These are phyloP conservation scores for Aquilaria malaccensis DNA, from an alignment of 345 rosid species.

Conservation along the genomic window DNA sequence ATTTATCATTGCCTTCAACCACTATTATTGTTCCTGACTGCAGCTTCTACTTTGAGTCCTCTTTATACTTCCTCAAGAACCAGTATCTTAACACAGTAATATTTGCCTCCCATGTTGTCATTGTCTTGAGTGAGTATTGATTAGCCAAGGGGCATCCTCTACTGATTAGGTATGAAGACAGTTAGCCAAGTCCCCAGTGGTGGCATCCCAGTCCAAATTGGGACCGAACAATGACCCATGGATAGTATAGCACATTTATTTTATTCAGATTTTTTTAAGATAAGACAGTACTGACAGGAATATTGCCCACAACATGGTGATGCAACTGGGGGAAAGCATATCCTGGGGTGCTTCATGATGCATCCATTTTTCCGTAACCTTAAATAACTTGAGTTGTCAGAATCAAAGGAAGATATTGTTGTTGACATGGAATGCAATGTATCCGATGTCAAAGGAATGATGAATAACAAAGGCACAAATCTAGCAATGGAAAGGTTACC, in stretches of 20 bases:
- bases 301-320: constrained; percentile 18
- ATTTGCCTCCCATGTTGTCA: constrained; percentile 17
- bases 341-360: constrained; percentile 19
- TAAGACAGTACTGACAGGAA: constrained; percentile 43
- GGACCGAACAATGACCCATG: constrained; percentile 23
- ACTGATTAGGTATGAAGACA: constrained; percentile 30
- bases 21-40: constrained; percentile 24
- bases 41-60: constrained; percentile 29
- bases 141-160: constrained; percentile 30
- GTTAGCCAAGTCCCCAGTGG: constrained; percentile 31
- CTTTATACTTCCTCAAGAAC: constrained; percentile 11
- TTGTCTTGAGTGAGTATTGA: constrained; percentile 34
- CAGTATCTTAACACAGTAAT: constrained; percentile 18
- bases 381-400: constrained; percentile 24
- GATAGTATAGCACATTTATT: constrained; percentile 26
- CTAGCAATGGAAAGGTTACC: constrained; percentile 24
- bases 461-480: constrained; percentile 21
- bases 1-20: constrained; percentile 26
- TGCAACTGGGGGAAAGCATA: constrained; percentile 20
- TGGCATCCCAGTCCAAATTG: constrained; percentile 15
- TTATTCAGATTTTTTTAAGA: constrained; percentile 15
- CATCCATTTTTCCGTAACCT: constrained; percentile 47
- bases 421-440: constrained; percentile 19
- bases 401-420: not conserved
- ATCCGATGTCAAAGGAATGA: constrained; percentile 17